These are phyloP conservation scores for Guyanaporus albipodus DNA, from an alignment of 768 basidiomycete genomes.

Conservation along the genomic window DNA sequence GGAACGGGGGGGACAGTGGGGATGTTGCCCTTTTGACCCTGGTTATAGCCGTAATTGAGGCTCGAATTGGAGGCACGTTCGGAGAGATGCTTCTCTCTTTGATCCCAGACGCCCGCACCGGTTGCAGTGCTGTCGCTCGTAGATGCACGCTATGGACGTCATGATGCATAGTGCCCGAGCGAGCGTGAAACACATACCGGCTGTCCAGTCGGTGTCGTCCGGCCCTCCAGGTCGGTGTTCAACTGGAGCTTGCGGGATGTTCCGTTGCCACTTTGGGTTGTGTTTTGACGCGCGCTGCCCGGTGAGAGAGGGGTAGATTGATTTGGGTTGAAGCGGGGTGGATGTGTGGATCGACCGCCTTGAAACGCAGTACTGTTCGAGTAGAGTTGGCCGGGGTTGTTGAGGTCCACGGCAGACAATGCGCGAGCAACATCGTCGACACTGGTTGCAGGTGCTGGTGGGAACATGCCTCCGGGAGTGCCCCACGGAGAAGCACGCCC, in stretches of 20 bases:
- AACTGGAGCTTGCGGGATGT: constrained; percentile 51
- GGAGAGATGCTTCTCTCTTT: constrained; percentile 55
- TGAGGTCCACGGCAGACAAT: constrained; percentile 63
- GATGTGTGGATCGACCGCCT: constrained; percentile 53
- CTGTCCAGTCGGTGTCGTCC: constrained; percentile 54
- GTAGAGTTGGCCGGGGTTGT: constrained; percentile 29
- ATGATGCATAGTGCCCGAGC: constrained; percentile 32
- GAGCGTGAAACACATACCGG: constrained; percentile 47
- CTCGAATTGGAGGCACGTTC: constrained; percentile 66
- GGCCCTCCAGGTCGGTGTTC: constrained; percentile 61
- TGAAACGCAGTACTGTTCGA: constrained; percentile 32
- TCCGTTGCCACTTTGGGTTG: constrained; percentile 36
- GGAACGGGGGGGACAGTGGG: constrained; percentile 75
- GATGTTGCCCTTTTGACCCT: constrained; percentile 36
- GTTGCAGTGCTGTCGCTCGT: constrained; percentile 31
- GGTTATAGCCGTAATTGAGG: constrained; percentile 57
- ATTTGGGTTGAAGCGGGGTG: constrained; percentile 63
- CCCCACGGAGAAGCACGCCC: constrained; percentile 68
- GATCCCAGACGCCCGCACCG: constrained; percentile 53
- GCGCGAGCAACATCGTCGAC: constrained; percentile 79
- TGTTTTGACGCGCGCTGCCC: constrained; percentile 36
- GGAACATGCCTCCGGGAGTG: constrained; percentile 36
- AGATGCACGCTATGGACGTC: constrained; percentile 36
- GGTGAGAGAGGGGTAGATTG: constrained; percentile 43
- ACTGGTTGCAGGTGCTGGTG: constrained; percentile 27